Evolutionary conservation across 1,139 yeast genomes (phyloP), one percentile per base, ranked within the genome.

Genomic region (Nakaseomyces sp.): DNA sequence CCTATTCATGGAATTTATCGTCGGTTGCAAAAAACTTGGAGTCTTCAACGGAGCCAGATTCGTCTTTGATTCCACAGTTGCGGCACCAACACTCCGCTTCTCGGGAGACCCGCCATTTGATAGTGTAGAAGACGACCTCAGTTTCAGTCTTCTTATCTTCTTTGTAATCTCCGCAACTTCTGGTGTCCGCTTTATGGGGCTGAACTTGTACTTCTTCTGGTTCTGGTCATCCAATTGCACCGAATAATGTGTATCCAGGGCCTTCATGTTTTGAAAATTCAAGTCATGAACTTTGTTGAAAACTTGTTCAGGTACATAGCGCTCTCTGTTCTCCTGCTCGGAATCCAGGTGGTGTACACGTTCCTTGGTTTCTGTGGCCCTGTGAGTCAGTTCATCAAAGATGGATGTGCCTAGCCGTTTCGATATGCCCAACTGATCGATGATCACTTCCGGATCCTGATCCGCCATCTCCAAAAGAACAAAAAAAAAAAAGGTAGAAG

Each of bases 211-310:
- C 40, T 41, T 47, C n/a, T 48, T 47, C 44, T 46, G 45, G 17
- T 50, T 46, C 7, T 45, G 45, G 2, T 13, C 19, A 15, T 30
- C 33, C n/a, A 30, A 29, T 26, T 40, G 44, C 1, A 62, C 55
- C 2, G 65, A 57, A 42, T 62, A 63, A 47, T 64, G 66, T 0
- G 54, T 44, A 3, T 61, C 58, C 5, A 64, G 52, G 1, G 66
- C 58, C n/a, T 63, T 65, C 63, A 63, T 53, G 38, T 49, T 52
- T 17, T 54, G 47, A 47, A 63, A 62, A 43, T 55, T 53, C 12
- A 51, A 37, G 13, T 55, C 50, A 42, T 62, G 63, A 2, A 48
- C 43, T 1, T 48, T 24, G 35, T 56, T 45, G 35, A 47, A 50
- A 29, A 37, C 18, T 22, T 29, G 25, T n/a, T n/a, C 28, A 18